phyloP scores from a whole-genome alignment of 441 rosid genomes.

The Erysimum cheiri region DNA sequence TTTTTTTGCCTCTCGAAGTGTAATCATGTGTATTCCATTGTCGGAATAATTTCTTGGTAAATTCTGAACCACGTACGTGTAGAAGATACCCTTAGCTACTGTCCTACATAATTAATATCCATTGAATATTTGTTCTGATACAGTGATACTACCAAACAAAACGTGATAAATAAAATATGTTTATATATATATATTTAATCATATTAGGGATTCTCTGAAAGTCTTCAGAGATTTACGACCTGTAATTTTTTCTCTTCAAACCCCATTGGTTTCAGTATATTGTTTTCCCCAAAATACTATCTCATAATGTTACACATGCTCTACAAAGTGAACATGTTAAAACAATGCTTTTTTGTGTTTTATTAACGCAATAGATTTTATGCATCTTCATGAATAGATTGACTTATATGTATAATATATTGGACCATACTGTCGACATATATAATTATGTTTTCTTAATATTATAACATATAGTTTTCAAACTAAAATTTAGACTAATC shows the following conservation, averaged over 20 bases:
- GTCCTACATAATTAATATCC: too few relatives aligned
- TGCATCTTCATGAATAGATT: not conserved
- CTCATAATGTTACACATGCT: not conserved
- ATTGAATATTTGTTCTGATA: not conserved
- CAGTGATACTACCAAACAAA: not conserved
- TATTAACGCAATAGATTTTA: not conserved
- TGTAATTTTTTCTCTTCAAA: not conserved
- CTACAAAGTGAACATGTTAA: not conserved
- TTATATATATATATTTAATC: too few relatives aligned
- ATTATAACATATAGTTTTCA: too few relatives aligned
- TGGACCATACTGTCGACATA: too few relatives aligned
- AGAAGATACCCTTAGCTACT: not conserved
- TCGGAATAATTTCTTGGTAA: not conserved
- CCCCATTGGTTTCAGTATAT: not conserved
- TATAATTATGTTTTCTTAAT: too few relatives aligned
- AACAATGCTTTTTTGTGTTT: not conserved
- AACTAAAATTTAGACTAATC: too few relatives aligned
- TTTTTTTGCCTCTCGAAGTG: not conserved
- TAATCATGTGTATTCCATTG: not conserved
- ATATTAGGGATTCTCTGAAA: not conserved
- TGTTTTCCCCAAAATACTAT: not conserved
- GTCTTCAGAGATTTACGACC: not conserved
- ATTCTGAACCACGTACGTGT: not conserved
- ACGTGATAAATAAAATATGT: too few relatives aligned
- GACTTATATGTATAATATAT: not conserved